Percentiles rank a stretch among this genome's conserved stretches.
Conservation (phyloP, 257 asterid species). For the Schizonepeta tenuifolia region DNA sequence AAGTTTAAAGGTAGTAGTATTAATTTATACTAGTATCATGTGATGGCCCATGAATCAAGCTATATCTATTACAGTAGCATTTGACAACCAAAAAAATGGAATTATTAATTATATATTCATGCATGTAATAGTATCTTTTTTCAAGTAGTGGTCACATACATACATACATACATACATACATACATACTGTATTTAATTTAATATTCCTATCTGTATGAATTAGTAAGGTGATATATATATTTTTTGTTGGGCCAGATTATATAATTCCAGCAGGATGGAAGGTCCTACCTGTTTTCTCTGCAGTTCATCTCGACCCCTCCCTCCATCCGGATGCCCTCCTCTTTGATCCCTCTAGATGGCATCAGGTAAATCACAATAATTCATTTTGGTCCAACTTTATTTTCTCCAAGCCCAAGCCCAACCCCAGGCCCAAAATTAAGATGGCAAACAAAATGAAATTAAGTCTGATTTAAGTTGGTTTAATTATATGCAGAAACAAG, state of each 20-base stretch:
- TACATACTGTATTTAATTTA: too few relatives aligned
- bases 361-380: too few relatives aligned
- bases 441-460: too few relatives aligned
- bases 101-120: constrained; percentile 48
- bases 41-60: constrained; percentile 10
- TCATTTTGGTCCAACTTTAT: too few relatives aligned
- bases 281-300: constrained; percentile 82
- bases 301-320: constrained; percentile 76
- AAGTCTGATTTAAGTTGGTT: too few relatives aligned
- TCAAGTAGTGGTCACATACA: constrained; percentile 27
- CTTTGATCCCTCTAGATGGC: constrained; percentile 83
- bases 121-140: constrained; percentile 40
- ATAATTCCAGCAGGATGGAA: constrained; percentile 85
- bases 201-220: constrained; percentile 30
- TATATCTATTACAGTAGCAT: constrained; percentile 3
- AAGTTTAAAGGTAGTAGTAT: constrained; percentile 57
- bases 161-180: too few relatives aligned
- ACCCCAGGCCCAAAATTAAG: too few relatives aligned
- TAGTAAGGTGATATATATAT: too few relatives aligned
- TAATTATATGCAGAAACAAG: constrained; percentile 46
- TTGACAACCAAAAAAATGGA: neutral
- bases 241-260: constrained; percentile 45
- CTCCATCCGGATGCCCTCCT: constrained; percentile 55
- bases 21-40: neutral
- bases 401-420: too few relatives aligned